Conservation (phyloP, 2,329 filamentous ascomycete genomes). For the Aspergillus persii region DNA sequence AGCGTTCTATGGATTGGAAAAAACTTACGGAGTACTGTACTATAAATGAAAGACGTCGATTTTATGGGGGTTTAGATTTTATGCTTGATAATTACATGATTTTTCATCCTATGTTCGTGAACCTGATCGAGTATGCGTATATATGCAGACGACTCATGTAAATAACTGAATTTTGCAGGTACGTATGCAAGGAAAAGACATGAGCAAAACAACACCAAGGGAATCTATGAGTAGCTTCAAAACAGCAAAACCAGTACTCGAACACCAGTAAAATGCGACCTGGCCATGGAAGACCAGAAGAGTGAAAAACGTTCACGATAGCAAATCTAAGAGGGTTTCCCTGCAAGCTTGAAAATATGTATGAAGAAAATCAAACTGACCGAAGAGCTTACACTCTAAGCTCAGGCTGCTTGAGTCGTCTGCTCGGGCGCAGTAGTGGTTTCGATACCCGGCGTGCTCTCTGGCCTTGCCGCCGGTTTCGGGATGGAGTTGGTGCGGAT, state of each 20-base stretch:
- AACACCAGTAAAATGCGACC: slow-evolving; percentile 16
- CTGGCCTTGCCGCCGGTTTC: slow-evolving; percentile 18
- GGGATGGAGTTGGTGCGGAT: slow-evolving; percentile 35
- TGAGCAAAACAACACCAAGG: slow-evolving; percentile 5
- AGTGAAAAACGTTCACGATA: neutral
- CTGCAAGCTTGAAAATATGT: neutral
- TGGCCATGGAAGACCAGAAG: neutral
- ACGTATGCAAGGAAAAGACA: neutral
- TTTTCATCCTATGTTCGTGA: neutral
- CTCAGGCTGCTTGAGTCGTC: slow-evolving; percentile 20
- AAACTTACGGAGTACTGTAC: neutral
- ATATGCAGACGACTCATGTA: neutral
- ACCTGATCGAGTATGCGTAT: neutral
- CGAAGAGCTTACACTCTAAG: slow-evolving; percentile 17
- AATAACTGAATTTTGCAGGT: neutral
- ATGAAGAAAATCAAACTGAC: neutral
- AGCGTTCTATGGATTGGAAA: neutral
- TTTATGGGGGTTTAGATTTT: neutral
- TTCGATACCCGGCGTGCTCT: slow-evolving; percentile 21
- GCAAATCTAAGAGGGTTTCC: neutral
- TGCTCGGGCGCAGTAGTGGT: slow-evolving; percentile 23
- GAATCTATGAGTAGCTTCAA: slow-evolving; percentile 11
- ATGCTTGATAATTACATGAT: neutral
- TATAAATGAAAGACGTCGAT: neutral
- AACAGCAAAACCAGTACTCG: neutral